phyloP scores from a whole-genome alignment of 371 early-diverging fungal species.

The Sporodiniella umbellata region DNA sequence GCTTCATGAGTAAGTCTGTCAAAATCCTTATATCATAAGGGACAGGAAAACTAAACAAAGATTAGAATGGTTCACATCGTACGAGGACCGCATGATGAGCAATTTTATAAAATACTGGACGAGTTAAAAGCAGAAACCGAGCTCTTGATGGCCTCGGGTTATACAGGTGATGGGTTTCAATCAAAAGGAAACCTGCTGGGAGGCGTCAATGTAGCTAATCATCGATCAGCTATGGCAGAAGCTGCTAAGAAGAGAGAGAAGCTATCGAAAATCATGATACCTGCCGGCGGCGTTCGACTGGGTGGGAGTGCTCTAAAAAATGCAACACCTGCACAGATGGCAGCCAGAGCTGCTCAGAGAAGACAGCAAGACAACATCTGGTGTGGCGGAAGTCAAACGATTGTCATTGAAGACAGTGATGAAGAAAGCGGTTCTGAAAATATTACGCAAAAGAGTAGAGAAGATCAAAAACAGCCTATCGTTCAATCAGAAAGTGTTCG shows the following conservation, averaged over 20 bases:
- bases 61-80: conserved; percentile 58
- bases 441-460: too few relatives aligned
- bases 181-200: conserved; percentile 39
- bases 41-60: conserved; percentile 1
- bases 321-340: conserved; percentile 33
- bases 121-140: conserved; percentile 56
- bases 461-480: too few relatives aligned
- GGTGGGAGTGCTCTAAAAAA: conserved; percentile 28
- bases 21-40: background rate
- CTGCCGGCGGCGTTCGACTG: conserved; percentile 46
- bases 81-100: conserved; percentile 61
- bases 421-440: background rate
- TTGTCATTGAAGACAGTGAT: conserved; percentile 7
- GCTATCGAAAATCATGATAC: conserved; percentile 39
- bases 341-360: conserved; percentile 56
- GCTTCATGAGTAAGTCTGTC: conserved; percentile 64
- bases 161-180: conserved; percentile 52
- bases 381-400: conserved; percentile 50
- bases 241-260: conserved; percentile 52
- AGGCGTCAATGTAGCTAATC: conserved; percentile 12
- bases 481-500: background rate
- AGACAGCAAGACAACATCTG: conserved; percentile 48
- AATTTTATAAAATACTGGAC: conserved; percentile 58
- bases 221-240: conserved; percentile 26
- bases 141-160: conserved; percentile 35